A percentile compares a stretch with the other conserved stretches of the same genome.
These are phyloP conservation scores for Colletotrichum zoysiae DNA, from an alignment of 2,329 filamentous ascomycete species.

Conservation along the genomic window DNA sequence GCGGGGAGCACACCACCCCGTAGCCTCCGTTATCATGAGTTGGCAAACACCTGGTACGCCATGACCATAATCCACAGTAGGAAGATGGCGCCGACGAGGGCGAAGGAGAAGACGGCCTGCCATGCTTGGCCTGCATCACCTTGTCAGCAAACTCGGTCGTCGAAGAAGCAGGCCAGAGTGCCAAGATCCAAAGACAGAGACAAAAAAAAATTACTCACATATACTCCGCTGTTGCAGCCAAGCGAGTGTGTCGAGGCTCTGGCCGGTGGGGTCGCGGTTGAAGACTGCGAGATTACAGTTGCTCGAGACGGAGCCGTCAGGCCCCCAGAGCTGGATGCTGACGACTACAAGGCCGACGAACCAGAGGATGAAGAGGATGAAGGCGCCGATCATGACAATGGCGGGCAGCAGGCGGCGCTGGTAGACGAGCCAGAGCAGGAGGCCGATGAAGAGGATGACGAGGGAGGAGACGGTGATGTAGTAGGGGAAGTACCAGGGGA, in stretches of 20 bases:
- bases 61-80: constrained; percentile 78
- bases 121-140: constrained; percentile 66
- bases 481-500: constrained; percentile 79
- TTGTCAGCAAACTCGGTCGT: constrained; percentile 1
- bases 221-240: constrained; percentile 74
- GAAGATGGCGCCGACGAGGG: constrained; percentile 70
- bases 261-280: constrained; percentile 61
- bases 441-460: constrained; percentile 74
- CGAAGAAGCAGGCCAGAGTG: neutral
- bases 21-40: constrained; percentile 1
- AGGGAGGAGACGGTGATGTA: constrained; percentile 71
- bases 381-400: constrained; percentile 73
- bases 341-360: constrained; percentile 73
- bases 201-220: constrained; percentile 60
- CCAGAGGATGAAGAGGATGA: constrained; percentile 77
- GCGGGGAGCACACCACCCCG: neutral
- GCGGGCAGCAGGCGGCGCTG: constrained; percentile 71
- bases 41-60: constrained; percentile 72
- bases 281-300: constrained; percentile 72
- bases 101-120: constrained; percentile 74
- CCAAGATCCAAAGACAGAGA: neutral
- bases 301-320: constrained; percentile 67
- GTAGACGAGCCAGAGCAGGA: constrained; percentile 73
- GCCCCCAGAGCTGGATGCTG: constrained; percentile 73
- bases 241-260: constrained; percentile 68